These are phyloP conservation scores for Taiozyma sp. DNA, from an alignment of 1,139 yeast genomes.

Conservation along the genomic window DNA sequence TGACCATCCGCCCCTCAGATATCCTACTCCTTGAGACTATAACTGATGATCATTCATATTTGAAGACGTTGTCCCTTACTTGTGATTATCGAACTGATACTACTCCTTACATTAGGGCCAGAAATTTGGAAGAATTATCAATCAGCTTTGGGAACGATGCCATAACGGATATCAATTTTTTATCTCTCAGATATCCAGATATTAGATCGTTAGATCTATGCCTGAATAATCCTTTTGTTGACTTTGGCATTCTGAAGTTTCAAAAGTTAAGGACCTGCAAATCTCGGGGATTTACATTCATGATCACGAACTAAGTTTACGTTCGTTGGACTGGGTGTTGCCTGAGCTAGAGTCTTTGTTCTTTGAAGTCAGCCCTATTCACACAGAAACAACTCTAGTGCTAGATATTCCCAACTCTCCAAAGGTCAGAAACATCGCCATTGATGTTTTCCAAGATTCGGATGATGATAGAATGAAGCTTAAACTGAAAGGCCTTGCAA, in stretches of 20 bases:
- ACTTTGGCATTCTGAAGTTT: not conserved
- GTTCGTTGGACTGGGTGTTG: not conserved
- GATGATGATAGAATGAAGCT: too few species aligned
- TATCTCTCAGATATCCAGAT: not conserved
- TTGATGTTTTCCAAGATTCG: too few species aligned
- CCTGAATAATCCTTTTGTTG: too few species aligned
- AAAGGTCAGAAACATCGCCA: too few species aligned
- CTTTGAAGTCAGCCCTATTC: too few species aligned
- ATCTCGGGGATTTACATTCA: not conserved
- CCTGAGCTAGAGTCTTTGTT: not conserved
- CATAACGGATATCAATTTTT: not conserved
- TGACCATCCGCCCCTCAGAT: not conserved
- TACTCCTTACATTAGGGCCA: not conserved
- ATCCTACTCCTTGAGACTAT: not conserved
- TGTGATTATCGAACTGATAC: not conserved
- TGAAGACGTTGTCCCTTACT: not conserved
- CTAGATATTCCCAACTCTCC: not conserved
- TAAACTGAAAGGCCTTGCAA: not conserved
- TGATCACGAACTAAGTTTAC: too few species aligned
- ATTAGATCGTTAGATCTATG: not conserved
- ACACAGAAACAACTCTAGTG: too few species aligned
- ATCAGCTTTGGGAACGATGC: not conserved
- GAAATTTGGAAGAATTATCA: too few species aligned
- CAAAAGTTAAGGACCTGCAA: not conserved
- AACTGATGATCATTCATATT: not conserved